Percentiles rank a stretch among this genome's conserved stretches.
phyloP scores from a whole-genome alignment of 1,139 yeast genomes.

The Saccharomycopsis hybrid region DNA sequence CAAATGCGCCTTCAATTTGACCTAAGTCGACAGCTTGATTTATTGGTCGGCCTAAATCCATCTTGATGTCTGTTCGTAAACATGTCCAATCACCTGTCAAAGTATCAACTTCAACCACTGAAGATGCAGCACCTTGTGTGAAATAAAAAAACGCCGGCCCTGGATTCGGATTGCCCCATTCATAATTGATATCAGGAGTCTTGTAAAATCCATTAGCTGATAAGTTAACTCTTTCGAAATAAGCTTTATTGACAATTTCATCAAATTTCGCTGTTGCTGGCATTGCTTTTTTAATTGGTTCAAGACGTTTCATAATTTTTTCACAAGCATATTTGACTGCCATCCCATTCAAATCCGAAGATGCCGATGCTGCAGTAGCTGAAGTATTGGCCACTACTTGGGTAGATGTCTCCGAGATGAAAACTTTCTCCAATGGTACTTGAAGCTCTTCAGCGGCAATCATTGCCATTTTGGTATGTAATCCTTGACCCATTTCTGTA shows the following conservation, averaged over 20 bases:
- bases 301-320: conserved; percentile 34
- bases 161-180: conserved; percentile 35
- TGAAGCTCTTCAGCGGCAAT: conserved; percentile 36
- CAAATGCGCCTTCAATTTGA: conserved; percentile 42
- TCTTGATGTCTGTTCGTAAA: conserved; percentile 36
- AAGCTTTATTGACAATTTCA: conserved; percentile 35
- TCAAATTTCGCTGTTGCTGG: conserved; percentile 33
- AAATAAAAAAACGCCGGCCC: conserved; percentile 38
- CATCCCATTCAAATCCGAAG: conserved; percentile 41
- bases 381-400: conserved; percentile 40
- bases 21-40: conserved; percentile 43
- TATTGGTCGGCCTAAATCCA: conserved; percentile 42
- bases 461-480: conserved; percentile 42
- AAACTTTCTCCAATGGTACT: conserved; percentile 34
- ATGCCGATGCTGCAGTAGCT: conserved; percentile 42
- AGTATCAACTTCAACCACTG: conserved; percentile 38
- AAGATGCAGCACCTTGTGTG: conserved; percentile 39
- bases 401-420: conserved; percentile 39
- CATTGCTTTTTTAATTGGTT: conserved; percentile 33
- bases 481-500: conserved; percentile 46
- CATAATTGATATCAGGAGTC: conserved; percentile 41
- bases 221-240: conserved; percentile 37
- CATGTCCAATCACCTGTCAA: conserved; percentile 41
- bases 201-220: conserved; percentile 44
- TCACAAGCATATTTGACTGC: conserved; percentile 41